Conservation (phyloP, 2,329 filamentous ascomycete species). For the Ophiocordyceps camponoti-saundersi region DNA sequence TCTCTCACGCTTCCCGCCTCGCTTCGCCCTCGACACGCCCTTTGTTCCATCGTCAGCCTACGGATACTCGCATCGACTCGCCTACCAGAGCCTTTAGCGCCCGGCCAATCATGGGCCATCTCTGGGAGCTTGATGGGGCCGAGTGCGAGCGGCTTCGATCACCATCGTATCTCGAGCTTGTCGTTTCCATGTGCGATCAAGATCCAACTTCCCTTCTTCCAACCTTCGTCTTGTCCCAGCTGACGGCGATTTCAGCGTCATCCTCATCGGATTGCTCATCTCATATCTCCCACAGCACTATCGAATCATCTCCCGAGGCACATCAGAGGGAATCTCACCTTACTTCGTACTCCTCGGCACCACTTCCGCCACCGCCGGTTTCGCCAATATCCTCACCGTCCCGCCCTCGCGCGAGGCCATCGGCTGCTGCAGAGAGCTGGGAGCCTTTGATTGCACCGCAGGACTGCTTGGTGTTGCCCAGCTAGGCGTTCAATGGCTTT, state of each 20-base stretch:
- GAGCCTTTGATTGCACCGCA: conserved; percentile 66
- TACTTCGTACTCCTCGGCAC: conserved; percentile 91
- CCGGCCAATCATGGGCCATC: conserved; percentile 1
- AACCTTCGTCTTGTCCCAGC: neutral
- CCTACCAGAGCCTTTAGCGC: too few relatives aligned
- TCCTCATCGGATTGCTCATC: conserved; percentile 73
- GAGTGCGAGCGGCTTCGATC: conserved; percentile 33
- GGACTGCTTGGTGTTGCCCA: conserved; percentile 80
- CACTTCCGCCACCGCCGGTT: conserved; percentile 72
- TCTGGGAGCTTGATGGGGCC: conserved; percentile 2
- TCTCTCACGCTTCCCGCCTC: neutral
- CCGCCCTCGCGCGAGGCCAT: conserved; percentile 73
- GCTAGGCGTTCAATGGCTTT: conserved; percentile 80
- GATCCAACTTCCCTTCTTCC: neutral
- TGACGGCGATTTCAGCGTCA: conserved; percentile 29
- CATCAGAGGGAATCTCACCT: conserved; percentile 86
- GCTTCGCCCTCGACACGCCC: neutral
- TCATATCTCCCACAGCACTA: conserved; percentile 92
- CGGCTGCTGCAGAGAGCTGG: conserved; percentile 69
- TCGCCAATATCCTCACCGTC: conserved; percentile 82
- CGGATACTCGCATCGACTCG: neutral
- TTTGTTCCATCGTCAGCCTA: too few relatives aligned
- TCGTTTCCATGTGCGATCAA: conserved; percentile 32
- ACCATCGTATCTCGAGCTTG: conserved; percentile 36
- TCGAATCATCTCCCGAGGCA: conserved; percentile 71